Percentiles rank a stretch among this genome's conserved stretches.
These are phyloP conservation scores for Calendula officinalis DNA, from an alignment of 129 eudicot species.

Conservation along the genomic window DNA sequence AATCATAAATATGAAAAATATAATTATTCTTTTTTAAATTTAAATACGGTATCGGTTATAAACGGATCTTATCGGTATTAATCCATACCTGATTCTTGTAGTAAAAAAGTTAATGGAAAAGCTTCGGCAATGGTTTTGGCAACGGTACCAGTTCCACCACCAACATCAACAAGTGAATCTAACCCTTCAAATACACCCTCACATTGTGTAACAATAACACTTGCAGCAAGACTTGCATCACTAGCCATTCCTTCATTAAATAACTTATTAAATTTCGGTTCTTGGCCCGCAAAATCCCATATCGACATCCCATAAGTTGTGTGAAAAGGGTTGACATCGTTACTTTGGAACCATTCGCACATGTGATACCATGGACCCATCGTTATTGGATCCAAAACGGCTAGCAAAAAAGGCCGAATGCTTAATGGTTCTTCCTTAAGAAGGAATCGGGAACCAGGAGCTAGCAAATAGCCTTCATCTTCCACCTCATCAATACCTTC, in stretches of 20 bases:
- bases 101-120: too few relatives aligned
- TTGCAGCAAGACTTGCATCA: slow-evolving; percentile 31
- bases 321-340: slow-evolving; percentile 12
- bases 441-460: slow-evolving; percentile 35
- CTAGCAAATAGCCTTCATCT: slow-evolving; percentile 24
- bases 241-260: slow-evolving; percentile 37
- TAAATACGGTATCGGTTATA: too few relatives aligned
- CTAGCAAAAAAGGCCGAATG: slow-evolving; percentile 21
- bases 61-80: too few relatives aligned
- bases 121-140: slow-evolving; percentile 21
- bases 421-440: slow-evolving; percentile 27
- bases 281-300: slow-evolving; percentile 14
- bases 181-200: slow-evolving; percentile 18
- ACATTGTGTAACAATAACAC: slow-evolving; percentile 13
- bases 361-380: slow-evolving; percentile 30
- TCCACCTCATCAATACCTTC: background rate
- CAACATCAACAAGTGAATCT: slow-evolving; percentile 36
- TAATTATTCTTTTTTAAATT: too few relatives aligned
- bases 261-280: slow-evolving; percentile 18
- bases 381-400: slow-evolving; percentile 15
- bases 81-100: too few relatives aligned
- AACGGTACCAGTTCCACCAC: slow-evolving; percentile 35
- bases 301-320: slow-evolving; percentile 15
- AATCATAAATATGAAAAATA: too few relatives aligned
- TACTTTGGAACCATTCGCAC: slow-evolving; percentile 27